Conservation (phyloP, 1,139 yeast species). For the Sugiyamaella xylanicola region DNA sequence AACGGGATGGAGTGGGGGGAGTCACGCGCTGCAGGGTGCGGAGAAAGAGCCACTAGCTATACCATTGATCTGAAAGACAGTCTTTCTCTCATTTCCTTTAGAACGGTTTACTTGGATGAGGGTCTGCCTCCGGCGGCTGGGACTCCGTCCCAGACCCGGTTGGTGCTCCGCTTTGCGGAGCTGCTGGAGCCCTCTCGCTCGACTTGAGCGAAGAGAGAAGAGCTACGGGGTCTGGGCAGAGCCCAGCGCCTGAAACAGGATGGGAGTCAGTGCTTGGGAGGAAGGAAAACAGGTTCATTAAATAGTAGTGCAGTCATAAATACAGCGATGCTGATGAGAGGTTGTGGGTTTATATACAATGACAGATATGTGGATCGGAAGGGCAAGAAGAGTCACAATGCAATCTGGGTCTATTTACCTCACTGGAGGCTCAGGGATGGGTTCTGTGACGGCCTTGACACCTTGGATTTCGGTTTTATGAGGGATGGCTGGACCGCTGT, state of each 20-base stretch:
- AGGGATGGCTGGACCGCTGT: slow-evolving; percentile 31
- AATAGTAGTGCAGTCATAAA: background rate
- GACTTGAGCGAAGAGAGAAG: background rate
- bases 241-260: too few species aligned
- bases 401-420: background rate
- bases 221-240: slow-evolving; percentile 3
- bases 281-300: background rate
- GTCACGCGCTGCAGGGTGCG: too few species aligned
- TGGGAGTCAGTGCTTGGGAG: too few species aligned
- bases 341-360: background rate
- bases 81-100: too few species aligned
- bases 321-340: background rate
- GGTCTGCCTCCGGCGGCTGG: background rate
- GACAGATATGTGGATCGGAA: background rate
- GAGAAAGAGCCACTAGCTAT: too few species aligned
- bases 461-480: slow-evolving; percentile 16
- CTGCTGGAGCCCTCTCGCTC: too few species aligned
- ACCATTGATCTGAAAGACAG: too few species aligned
- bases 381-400: background rate
- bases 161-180: too few species aligned
- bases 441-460: background rate
- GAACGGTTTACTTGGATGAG: too few species aligned
- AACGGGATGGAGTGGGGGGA: background rate
- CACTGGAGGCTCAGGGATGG: background rate
- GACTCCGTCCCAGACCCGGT: background rate